Percentiles rank a stretch among this genome's conserved stretches.
These are phyloP conservation scores for Penicillium cinerascens DNA, from an alignment of 495 filamentous ascomycete species.

Conservation along the genomic window DNA sequence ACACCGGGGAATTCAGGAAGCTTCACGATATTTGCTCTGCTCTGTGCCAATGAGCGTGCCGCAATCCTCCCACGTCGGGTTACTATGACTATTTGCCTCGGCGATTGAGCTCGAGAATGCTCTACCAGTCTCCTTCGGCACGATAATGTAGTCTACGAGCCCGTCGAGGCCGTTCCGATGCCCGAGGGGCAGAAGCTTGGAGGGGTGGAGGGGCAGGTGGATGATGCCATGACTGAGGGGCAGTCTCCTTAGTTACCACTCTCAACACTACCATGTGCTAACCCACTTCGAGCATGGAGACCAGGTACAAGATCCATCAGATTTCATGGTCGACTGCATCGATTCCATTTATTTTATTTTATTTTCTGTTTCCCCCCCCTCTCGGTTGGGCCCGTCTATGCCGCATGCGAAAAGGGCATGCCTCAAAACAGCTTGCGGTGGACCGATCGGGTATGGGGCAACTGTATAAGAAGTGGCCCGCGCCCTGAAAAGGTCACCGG, in stretches of 20 bases:
- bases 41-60: conserved; percentile 31
- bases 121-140: conserved; percentile 19
- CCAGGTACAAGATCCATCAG: not conserved
- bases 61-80: conserved; percentile 20
- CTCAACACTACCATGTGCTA: not conserved
- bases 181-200: not conserved
- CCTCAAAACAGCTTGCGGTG: conserved; percentile 21
- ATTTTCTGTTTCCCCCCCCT: not conserved
- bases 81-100: conserved; percentile 18
- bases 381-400: not conserved
- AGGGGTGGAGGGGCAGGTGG: not conserved
- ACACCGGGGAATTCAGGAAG: conserved; percentile 52
- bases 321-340: not conserved
- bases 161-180: conserved; percentile 8
- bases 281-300: not conserved
- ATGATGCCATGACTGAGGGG: conserved; percentile 25
- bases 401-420: conserved; percentile 8
- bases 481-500: conserved; percentile 29
- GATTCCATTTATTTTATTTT: not conserved
- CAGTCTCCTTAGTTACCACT: not conserved
- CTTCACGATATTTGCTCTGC: conserved; percentile 37
- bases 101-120: conserved; percentile 30
- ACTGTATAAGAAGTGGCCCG: conserved; percentile 13
- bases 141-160: not conserved
- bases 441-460: conserved; percentile 16